Evolutionary conservation across 352 stramenopile genomes (phyloP).

Genomic region (Phytophthora pseudosyringae): DNA sequence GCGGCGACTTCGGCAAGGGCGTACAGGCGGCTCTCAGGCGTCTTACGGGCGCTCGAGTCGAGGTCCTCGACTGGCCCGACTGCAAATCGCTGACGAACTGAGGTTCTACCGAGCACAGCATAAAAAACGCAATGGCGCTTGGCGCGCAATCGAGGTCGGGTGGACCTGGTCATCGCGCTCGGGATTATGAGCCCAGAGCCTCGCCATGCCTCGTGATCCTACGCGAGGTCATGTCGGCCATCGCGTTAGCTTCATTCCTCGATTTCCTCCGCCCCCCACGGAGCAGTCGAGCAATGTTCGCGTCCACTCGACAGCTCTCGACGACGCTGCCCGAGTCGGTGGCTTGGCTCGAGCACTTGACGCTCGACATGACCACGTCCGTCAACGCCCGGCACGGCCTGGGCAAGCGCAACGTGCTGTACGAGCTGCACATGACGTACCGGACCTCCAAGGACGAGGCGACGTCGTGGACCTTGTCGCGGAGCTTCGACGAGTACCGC

Average conservation of each 20-base stretch:
- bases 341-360: slow-evolving; percentile 38
- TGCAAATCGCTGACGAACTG: slow-evolving; percentile 30
- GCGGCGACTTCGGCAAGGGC: background rate
- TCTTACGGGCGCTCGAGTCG: too few species aligned
- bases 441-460: slow-evolving; percentile 28
- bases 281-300: slow-evolving; percentile 23
- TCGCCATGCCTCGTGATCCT: slow-evolving; percentile 9
- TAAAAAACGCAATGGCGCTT: slow-evolving; percentile 18
- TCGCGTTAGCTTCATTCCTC: slow-evolving; percentile 20
- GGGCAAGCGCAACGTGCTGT: slow-evolving; percentile 34
- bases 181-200: slow-evolving; percentile 25
- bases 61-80: slow-evolving; percentile 26
- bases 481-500: slow-evolving; percentile 50
- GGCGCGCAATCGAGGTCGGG: slow-evolving; percentile 26
- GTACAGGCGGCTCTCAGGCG: too few species aligned
- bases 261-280: slow-evolving; percentile 11
- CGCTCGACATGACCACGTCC: slow-evolving; percentile 37
- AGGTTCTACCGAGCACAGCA: slow-evolving; percentile 15
- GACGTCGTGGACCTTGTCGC: slow-evolving; percentile 37
- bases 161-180: slow-evolving; percentile 6
- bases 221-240: background rate
- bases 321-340: slow-evolving; percentile 36
- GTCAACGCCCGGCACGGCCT: slow-evolving; percentile 21
- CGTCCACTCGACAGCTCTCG: slow-evolving; percentile 14
- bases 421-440: slow-evolving; percentile 44